phyloP scores from a whole-genome alignment of 257 asterid species.

The Cordia subcordata region DNA sequence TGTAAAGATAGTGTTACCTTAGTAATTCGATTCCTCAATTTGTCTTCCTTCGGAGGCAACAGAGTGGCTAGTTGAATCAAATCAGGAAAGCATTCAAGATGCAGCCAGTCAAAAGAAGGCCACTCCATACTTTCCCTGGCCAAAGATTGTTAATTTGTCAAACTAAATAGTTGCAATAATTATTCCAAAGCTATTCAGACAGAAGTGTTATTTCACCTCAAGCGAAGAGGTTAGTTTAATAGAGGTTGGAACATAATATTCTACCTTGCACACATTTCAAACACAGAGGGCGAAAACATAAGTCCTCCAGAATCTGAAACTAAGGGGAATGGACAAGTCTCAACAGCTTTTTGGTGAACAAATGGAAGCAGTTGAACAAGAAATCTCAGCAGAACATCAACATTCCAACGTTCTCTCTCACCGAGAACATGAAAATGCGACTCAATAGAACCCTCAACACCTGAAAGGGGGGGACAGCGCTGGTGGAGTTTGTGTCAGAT shows the following conservation, averaged over 20 bases:
- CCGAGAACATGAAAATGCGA: constrained; percentile 92
- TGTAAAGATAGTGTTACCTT: constrained; percentile 39
- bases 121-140: constrained; percentile 79
- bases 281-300: constrained; percentile 48
- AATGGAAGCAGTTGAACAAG: constrained; percentile 66
- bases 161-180: too few species aligned
- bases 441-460: constrained; percentile 96
- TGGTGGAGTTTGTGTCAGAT: constrained; percentile 43
- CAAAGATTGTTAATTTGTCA: constrained; percentile 16
- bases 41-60: constrained; percentile 95
- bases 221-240: not conserved
- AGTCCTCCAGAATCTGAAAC: constrained; percentile 45
- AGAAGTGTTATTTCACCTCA: not conserved
- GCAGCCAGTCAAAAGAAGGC: constrained; percentile 92
- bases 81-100: constrained; percentile 72
- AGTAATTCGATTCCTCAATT: constrained; percentile 65
- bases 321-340: constrained; percentile 72
- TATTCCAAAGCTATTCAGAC: not conserved
- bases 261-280: constrained; percentile 75
- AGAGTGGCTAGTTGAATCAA: constrained; percentile 76
- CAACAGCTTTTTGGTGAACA: constrained; percentile 64
- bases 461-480: constrained; percentile 95
- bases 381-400: constrained; percentile 84
- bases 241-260: constrained; percentile 12
- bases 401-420: constrained; percentile 95